Percentiles rank a stretch among this genome's conserved stretches.
phyloP scores from a whole-genome alignment of 164 flowering plant genomes.

The Euptelea pleiosperma region DNA sequence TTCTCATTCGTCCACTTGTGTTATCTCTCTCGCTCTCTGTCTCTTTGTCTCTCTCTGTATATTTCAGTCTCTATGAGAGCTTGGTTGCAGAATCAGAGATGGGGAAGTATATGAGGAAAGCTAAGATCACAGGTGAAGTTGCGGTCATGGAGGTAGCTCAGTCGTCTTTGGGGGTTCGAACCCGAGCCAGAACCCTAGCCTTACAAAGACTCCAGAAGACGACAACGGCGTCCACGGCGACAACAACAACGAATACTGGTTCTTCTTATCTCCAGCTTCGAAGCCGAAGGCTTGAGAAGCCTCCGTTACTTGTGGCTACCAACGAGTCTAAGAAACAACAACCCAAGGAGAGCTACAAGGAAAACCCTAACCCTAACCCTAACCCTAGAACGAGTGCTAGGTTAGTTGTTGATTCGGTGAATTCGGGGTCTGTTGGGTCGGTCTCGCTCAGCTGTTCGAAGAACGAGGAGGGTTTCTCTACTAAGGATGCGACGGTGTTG shows the following conservation, averaged over 20 bases:
- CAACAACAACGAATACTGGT: slow-evolving; percentile 8
- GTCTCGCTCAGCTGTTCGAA: slow-evolving; percentile 15
- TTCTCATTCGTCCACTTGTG: not conserved
- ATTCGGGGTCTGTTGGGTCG: slow-evolving; percentile 26
- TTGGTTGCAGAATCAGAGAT: slow-evolving; percentile 20
- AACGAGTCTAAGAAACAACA: slow-evolving; percentile 11
- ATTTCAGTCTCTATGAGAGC: slow-evolving; percentile 9
- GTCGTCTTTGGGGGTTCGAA: slow-evolving; percentile 56
- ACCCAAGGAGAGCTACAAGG: slow-evolving; percentile 8
- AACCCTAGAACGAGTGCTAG: slow-evolving; percentile 15
- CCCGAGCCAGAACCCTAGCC: slow-evolving; percentile 82
- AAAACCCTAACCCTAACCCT: slow-evolving; percentile 23
- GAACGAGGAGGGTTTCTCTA: slow-evolving; percentile 9
- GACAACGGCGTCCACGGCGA: slow-evolving; percentile 4
- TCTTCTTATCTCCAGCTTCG: slow-evolving; percentile 73
- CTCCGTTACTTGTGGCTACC: slow-evolving; percentile 11
- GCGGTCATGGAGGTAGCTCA: slow-evolving; percentile 57
- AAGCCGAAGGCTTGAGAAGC: slow-evolving; percentile 65
- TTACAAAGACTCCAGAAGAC: slow-evolving; percentile 40
- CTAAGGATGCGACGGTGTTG: not conserved
- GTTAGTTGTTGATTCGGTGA: slow-evolving; percentile 21
- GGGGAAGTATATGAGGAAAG: slow-evolving; percentile 82
- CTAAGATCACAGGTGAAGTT: slow-evolving; percentile 51
- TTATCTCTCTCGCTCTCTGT: not conserved
- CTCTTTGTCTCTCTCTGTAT: not conserved